Conservation (phyloP, 495 filamentous ascomycete genomes). For the Penicillium bovifimosum region DNA sequence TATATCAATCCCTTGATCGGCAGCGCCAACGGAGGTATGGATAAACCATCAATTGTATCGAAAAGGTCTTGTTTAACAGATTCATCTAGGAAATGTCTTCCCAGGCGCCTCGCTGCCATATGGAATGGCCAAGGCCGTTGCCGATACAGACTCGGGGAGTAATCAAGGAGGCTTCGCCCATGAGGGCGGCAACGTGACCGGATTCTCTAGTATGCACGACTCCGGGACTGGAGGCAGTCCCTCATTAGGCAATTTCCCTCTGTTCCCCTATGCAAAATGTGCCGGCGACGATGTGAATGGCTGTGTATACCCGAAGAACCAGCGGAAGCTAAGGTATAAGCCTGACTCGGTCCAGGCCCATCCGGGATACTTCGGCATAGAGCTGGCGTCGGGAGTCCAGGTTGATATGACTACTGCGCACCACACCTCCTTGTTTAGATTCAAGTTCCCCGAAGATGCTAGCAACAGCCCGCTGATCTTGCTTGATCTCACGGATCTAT, state of each 20-base stretch:
- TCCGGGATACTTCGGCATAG: conserved; percentile 67
- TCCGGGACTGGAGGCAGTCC: conserved; percentile 68
- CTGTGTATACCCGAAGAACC: conserved; percentile 58
- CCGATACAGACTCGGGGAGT: conserved; percentile 58
- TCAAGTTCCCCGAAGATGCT: conserved; percentile 47
- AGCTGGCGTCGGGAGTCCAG: conserved; percentile 51
- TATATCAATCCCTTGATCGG: conserved; percentile 57
- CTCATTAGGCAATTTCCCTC: conserved; percentile 67
- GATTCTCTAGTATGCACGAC: conserved; percentile 71
- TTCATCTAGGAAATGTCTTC: conserved; percentile 56
- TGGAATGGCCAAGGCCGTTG: conserved; percentile 72
- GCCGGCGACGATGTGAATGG: conserved; percentile 57
- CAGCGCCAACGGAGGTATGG: conserved; percentile 52
- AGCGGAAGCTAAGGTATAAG: conserved; percentile 43
- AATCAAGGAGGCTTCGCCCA: conserved; percentile 73
- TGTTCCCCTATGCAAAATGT: conserved; percentile 65
- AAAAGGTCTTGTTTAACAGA: background rate
- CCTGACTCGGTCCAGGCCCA: conserved; percentile 54
- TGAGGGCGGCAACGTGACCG: conserved; percentile 61
- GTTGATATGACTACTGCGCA: conserved; percentile 59
- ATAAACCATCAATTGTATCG: too few relatives aligned
- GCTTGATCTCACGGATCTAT: conserved; percentile 64
- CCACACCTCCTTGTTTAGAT: conserved; percentile 62
- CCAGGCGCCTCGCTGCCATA: conserved; percentile 69
- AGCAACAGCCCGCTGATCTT: conserved; percentile 54